Evolutionary conservation across 805 yeast species (phyloP).

Genomic region (Brettanomyces nanus): DNA sequence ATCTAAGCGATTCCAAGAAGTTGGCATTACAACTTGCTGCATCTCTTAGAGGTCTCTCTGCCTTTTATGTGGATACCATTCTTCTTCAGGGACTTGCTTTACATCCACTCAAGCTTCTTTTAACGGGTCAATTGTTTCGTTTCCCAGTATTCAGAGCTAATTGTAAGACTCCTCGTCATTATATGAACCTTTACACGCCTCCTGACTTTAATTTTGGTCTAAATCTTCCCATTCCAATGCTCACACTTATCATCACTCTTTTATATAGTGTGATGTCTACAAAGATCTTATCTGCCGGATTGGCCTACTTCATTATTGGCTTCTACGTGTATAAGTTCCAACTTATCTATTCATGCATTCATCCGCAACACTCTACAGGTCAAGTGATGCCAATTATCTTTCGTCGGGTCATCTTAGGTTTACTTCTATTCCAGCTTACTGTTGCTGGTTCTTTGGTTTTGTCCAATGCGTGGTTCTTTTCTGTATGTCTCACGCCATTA

Average conservation of each 20-base stretch:
- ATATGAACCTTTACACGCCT: conserved; percentile 68
- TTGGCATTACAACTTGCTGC: conserved; percentile 82
- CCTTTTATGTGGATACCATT: conserved; percentile 85
- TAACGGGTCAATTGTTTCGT: conserved; percentile 69
- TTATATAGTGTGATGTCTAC: conserved; percentile 87
- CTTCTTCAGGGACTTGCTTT: conserved; percentile 80
- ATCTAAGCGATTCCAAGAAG: conserved; percentile 80
- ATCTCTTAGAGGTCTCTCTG: conserved; percentile 68
- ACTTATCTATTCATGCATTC: conserved; percentile 81
- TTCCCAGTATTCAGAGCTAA: conserved; percentile 59
- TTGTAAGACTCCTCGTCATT: conserved; percentile 80
- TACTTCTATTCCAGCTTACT: conserved; percentile 78
- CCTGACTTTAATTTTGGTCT: conserved; percentile 90
- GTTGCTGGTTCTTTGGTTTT: conserved; percentile 83
- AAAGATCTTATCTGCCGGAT: conserved; percentile 76
- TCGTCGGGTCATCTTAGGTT: conserved; percentile 73
- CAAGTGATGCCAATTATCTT: conserved; percentile 91
- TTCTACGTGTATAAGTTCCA: conserved; percentile 89
- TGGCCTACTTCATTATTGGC: conserved; percentile 76
- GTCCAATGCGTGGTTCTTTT: conserved; percentile 69
- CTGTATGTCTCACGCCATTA: conserved; percentile 65
- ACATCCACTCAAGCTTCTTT: conserved; percentile 79
- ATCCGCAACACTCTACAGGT: conserved; percentile 95
- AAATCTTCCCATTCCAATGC: conserved; percentile 83
- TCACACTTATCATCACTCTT: conserved; percentile 76